Evolutionary conservation across 495 filamentous ascomycete species (phyloP).

Genomic region (Penicillium dipodomyicola): DNA sequence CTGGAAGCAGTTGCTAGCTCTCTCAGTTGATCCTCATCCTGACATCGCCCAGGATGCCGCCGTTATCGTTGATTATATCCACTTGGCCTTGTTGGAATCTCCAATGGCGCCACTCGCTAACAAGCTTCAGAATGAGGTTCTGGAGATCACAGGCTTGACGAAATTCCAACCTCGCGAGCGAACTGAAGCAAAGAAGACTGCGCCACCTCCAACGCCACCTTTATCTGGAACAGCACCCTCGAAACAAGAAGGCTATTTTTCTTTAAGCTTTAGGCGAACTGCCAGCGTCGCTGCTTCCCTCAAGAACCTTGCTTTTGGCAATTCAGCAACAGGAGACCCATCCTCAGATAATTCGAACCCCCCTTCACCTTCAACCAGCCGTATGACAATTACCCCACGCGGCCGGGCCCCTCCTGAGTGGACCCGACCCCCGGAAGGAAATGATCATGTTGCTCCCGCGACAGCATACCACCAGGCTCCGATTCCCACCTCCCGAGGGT

Average conservation of each 20-base stretch:
- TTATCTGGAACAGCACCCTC: slow-evolving; percentile 34
- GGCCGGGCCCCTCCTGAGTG: slow-evolving; percentile 67
- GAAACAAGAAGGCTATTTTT: slow-evolving; percentile 65
- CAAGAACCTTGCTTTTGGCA: slow-evolving; percentile 66
- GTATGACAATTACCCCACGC: slow-evolving; percentile 50
- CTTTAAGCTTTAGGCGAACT: slow-evolving; percentile 61
- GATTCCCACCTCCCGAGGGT: slow-evolving; percentile 72
- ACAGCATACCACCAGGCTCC: slow-evolving; percentile 73
- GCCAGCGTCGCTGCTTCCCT: slow-evolving; percentile 71
- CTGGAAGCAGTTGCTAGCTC: slow-evolving; percentile 87
- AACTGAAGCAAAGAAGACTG: slow-evolving; percentile 39
- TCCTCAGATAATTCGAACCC: slow-evolving; percentile 22
- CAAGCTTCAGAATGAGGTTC: slow-evolving; percentile 72
- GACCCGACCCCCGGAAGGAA: slow-evolving; percentile 73
- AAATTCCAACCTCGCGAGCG: slow-evolving; percentile 44
- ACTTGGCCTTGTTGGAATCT: slow-evolving; percentile 72
- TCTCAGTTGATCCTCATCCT: slow-evolving; percentile 92
- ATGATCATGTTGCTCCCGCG: slow-evolving; percentile 65
- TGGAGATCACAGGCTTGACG: slow-evolving; percentile 52
- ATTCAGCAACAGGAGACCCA: slow-evolving; percentile 31
- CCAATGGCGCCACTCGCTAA: slow-evolving; percentile 68
- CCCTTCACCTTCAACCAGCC: slow-evolving; percentile 38
- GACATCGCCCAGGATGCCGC: slow-evolving; percentile 84
- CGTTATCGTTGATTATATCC: slow-evolving; percentile 78
- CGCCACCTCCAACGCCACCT: slow-evolving; percentile 53